Evolutionary conservation across 2,329 filamentous ascomycete species (phyloP).

Genomic region (Curvularia hawaiiensis): DNA sequence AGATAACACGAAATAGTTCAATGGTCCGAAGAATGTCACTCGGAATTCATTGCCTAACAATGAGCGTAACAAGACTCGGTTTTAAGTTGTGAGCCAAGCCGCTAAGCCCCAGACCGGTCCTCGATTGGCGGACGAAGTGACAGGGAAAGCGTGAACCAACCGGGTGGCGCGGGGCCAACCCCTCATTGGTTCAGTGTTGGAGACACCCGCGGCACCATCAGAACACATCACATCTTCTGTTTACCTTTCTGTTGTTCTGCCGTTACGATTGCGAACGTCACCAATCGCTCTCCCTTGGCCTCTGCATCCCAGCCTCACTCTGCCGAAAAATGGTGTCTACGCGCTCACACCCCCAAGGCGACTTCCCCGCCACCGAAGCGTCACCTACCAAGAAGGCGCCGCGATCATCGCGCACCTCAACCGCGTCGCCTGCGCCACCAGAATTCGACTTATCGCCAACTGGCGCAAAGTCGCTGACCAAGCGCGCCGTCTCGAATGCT

Average conservation of each 20-base stretch:
- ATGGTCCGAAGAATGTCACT: background rate
- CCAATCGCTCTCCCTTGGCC: background rate
- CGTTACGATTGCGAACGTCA: background rate
- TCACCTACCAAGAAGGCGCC: slow-evolving; percentile 45
- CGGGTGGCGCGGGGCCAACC: slow-evolving; percentile 9
- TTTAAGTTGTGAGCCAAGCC: background rate
- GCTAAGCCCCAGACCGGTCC: background rate
- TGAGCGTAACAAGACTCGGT: background rate
- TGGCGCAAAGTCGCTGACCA: slow-evolving; percentile 22
- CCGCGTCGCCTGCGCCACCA: slow-evolving; percentile 38
- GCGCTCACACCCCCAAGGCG: slow-evolving; percentile 43
- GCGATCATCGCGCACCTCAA: slow-evolving; percentile 40
- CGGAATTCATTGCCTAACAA: background rate
- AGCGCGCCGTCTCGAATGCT: slow-evolving; percentile 33
- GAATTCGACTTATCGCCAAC: slow-evolving; percentile 27
- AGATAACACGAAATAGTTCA: background rate
- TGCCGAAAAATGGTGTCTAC: slow-evolving; percentile 46
- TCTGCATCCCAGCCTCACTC: background rate
- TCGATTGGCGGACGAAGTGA: background rate
- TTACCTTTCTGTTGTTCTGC: background rate
- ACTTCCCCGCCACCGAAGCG: slow-evolving; percentile 43
- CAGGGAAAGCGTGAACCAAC: slow-evolving; percentile 5
- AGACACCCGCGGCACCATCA: slow-evolving; percentile 10
- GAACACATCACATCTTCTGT: slow-evolving; percentile 14
- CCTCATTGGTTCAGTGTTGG: slow-evolving; percentile 7